Percentiles rank a stretch among this genome's conserved stretches.
Conservation (phyloP, 169 alveolate genomes). For the Sarcocystis neurona region DNA sequence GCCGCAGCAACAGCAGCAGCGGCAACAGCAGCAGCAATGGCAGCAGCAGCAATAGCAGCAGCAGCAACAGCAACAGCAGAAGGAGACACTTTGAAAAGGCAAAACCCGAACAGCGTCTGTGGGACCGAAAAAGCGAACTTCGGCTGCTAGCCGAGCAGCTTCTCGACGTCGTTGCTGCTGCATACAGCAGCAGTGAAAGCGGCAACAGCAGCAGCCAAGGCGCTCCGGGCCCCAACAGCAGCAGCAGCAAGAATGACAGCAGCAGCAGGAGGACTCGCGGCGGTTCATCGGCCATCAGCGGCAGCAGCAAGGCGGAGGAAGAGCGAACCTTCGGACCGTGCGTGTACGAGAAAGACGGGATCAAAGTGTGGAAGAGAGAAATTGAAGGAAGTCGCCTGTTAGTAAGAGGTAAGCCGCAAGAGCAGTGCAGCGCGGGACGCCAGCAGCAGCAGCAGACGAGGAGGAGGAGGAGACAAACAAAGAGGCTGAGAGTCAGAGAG, state of each 20-base stretch:
- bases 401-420: slow-evolving; percentile 52
- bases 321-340: slow-evolving; percentile 3
- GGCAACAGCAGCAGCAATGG: neutral
- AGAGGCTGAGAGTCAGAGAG: neutral
- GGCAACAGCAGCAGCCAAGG: neutral
- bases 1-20: too few species aligned
- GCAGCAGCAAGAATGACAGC: neutral
- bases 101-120: neutral
- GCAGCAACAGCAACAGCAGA: neutral
- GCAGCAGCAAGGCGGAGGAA: neutral
- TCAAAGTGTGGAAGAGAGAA: slow-evolving; percentile 75
- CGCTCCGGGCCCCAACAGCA: neutral
- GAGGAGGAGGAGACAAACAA: neutral
- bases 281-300: neutral
- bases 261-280: neutral
- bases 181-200: neutral
- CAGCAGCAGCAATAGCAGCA: neutral
- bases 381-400: slow-evolving; percentile 67
- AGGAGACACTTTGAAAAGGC: neutral
- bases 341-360: slow-evolving; percentile 70
- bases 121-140: slow-evolving; percentile 24
- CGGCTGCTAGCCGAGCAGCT: slow-evolving; percentile 6
- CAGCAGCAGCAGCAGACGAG: neutral
- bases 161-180: neutral
- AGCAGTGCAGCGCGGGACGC: neutral